These are phyloP conservation scores for Fusarium aywerte DNA, from an alignment of 2,329 filamentous ascomycete species.

Conservation along the genomic window DNA sequence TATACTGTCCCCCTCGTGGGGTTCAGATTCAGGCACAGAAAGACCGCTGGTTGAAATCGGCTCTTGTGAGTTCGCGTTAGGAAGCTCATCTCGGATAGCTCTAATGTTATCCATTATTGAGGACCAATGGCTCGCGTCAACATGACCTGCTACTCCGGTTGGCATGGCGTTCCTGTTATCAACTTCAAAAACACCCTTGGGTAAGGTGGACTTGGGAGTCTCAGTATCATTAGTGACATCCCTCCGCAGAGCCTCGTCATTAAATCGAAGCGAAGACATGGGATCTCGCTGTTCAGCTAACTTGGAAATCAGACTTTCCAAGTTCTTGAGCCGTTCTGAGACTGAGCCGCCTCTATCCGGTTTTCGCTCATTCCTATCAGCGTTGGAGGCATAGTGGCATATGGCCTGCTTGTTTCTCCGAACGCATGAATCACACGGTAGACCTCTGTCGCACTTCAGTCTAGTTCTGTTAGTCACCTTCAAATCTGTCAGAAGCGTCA, in stretches of 20 bases:
- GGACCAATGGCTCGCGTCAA: slow-evolving; percentile 50
- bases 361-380: slow-evolving; percentile 25
- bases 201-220: not conserved
- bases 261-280: accelerated
- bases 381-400: slow-evolving; percentile 49
- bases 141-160: slow-evolving; percentile 15
- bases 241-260: not conserved
- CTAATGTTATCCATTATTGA: slow-evolving; percentile 52
- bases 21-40: accelerated
- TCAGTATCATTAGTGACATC: not conserved
- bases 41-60: not conserved
- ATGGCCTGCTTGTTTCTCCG: slow-evolving; percentile 39
- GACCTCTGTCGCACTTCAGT: slow-evolving; percentile 48
- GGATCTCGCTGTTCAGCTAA: not conserved
- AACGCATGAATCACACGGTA: slow-evolving; percentile 49
- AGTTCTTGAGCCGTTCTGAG: slow-evolving; percentile 44
- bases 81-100: slow-evolving; percentile 48
- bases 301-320: slow-evolving; percentile 46
- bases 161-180: accelerated
- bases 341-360: not conserved
- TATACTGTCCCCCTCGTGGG: not conserved
- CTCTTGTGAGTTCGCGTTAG: not conserved
- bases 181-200: accelerated
- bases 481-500: not conserved
- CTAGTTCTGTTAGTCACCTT: slow-evolving; percentile 18